Conservation (phyloP, 2,329 filamentous ascomycete species). For the Colletotrichum agaves region DNA sequence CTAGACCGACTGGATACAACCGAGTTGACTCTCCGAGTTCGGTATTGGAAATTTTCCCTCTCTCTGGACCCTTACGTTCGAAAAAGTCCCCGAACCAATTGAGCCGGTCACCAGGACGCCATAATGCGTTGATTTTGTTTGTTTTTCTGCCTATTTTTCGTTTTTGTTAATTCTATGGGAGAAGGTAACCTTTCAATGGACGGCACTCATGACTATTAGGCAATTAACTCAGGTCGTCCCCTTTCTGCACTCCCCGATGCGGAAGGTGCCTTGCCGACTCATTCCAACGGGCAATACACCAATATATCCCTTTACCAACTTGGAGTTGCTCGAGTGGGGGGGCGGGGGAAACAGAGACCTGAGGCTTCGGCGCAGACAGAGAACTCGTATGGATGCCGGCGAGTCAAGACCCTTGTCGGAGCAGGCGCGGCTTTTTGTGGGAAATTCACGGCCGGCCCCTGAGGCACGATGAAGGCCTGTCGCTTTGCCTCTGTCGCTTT, state of each 20-base stretch:
- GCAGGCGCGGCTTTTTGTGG: constrained; percentile 27
- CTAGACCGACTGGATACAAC: constrained; percentile 21
- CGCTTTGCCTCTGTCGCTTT: not conserved
- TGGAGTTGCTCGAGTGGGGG: too few species aligned
- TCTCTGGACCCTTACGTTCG: not conserved
- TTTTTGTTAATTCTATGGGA: not conserved
- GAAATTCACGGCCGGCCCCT: not conserved
- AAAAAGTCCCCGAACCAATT: not conserved
- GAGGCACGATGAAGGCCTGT: not conserved
- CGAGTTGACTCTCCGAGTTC: constrained; percentile 1
- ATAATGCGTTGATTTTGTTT: constrained; percentile 15
- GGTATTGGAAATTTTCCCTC: constrained; percentile 4
- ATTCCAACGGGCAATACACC: not conserved
- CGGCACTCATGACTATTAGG: not conserved
- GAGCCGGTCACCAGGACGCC: not conserved
- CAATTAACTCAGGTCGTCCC: not conserved
- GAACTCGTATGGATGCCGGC: not conserved
- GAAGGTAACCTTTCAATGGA: not conserved
- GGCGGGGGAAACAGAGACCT: too few species aligned
- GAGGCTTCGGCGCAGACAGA: too few species aligned
- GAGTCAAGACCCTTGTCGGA: constrained; percentile 32
- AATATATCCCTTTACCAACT: too few species aligned
- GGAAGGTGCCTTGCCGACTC: constrained; percentile 21
- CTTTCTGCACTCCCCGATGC: not conserved
- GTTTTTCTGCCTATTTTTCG: not conserved